These are phyloP conservation scores for Acorus calamus DNA, from an alignment of 106 monocot genomes.

Conservation along the genomic window DNA sequence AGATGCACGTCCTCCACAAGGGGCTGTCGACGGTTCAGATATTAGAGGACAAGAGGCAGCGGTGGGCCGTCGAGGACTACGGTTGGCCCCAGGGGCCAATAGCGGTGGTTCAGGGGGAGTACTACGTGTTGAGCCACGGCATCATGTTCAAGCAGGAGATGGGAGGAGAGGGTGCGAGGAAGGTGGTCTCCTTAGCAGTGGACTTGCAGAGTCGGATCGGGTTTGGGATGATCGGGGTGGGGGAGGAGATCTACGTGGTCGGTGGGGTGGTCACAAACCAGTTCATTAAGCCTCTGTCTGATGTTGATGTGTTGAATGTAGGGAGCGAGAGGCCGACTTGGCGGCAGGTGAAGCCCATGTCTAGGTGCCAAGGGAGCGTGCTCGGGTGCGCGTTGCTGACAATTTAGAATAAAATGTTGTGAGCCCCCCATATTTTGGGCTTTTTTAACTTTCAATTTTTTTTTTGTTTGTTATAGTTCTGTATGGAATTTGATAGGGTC, in stretches of 20 bases:
- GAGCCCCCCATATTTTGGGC: no score
- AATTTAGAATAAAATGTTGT: slow-evolving; percentile 16
- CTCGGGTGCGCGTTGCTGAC: slow-evolving; percentile 66
- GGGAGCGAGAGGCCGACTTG: slow-evolving; percentile 63
- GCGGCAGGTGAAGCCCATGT: slow-evolving; percentile 70
- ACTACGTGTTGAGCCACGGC: slow-evolving; percentile 65
- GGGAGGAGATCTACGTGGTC: slow-evolving; percentile 68
- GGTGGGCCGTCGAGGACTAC: slow-evolving; percentile 62
- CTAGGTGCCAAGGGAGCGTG: slow-evolving; percentile 64
- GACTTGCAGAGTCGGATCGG: slow-evolving; percentile 86
- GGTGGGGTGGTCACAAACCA: slow-evolving; percentile 93
- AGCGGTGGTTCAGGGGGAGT: slow-evolving; percentile 55
- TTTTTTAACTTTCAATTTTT: no score
- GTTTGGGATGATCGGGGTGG: slow-evolving; percentile 86
- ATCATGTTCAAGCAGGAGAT: slow-evolving; percentile 49
- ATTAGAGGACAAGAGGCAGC: slow-evolving; percentile 33
- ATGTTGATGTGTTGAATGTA: slow-evolving; percentile 67
- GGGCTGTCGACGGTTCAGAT: slow-evolving; percentile 82
- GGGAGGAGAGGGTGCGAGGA: slow-evolving; percentile 12
- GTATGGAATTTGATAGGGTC: no score
- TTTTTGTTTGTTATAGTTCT: no score
- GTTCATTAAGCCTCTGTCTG: slow-evolving; percentile 69
- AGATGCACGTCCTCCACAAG: slow-evolving; percentile 91
- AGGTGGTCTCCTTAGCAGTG: slow-evolving; percentile 43
- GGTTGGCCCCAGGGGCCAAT: slow-evolving; percentile 87